Base-by-base conservation (phyloP, 2,329 filamentous ascomycete genomes). In the Aspergillus piperis region DNA sequence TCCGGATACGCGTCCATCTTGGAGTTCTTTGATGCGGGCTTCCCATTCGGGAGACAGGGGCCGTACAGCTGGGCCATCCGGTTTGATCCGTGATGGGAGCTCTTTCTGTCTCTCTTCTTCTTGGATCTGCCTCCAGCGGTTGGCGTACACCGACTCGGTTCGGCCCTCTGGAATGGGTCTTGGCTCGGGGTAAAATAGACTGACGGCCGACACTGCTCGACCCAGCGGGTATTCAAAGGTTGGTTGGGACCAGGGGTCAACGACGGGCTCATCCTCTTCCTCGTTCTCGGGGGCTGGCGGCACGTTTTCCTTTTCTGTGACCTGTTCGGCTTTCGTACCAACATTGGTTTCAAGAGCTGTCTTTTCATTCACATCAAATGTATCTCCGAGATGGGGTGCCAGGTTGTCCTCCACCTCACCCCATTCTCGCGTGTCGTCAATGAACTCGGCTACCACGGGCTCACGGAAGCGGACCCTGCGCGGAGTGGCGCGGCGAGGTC, bases 21-120 rank as follows among this genome's bases (percentile, higher is more conserved):
- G 72, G 3, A 73, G 74, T 38, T 64, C 61, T 6, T 70, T 58
- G 10, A 80, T 64, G 32, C 67, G 69, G 15, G 64, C 58, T 44
- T 77, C 66, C 79, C 78, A 80, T 25, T 72, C 69, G 5, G 58
- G 51, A 7, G 75, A 61, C 21, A 81, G 70, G 11, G 71, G 70
- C 5, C 72, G 72, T 41, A 78, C 73, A 62, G 72, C 65, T n/a
- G 70, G 68, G 39, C 73, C 70, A 60, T 69, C 54, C 48, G 64
- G 70, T 6, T 54, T 56, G 10, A 71, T 63, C 27, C 68, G 66
- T n/a, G 54, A 47, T 17, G 66, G 64, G 13, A 32, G 59, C 48
- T 71, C 62, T 36, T 67, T 60, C 8, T 62, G 65, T 36, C 61
- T 59, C 57, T 70, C 62, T 57, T 69, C 68, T 17, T 64, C 66